Base-by-base conservation (phyloP, 1,284 basidiomycete species). In the Ustilago lituana region DNA sequence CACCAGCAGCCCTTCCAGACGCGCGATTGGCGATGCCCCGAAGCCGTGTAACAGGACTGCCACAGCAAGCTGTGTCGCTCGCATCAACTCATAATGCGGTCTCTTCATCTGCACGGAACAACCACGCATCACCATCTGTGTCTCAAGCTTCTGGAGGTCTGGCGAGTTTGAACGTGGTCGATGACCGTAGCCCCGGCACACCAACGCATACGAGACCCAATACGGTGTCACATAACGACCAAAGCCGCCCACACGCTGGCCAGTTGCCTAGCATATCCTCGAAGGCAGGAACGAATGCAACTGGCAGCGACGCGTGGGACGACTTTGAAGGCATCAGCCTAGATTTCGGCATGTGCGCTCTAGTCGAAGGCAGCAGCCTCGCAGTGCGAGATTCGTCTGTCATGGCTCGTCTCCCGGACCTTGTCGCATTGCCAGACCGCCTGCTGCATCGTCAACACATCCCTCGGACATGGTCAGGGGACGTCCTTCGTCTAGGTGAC, bases 281-380 rank as follows among this genome's bases (percentile, higher is more conserved):
- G 23, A 23, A 22, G 20, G 14, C 44, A 10, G 35, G 31, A 17
- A 5, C 31, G 6, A 45, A 35, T 9, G 14, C 23, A n/a, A 47
- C 19, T 3, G n/a, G 31, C 23, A 33, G 32, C 29, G 48, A 56
- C 10, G n/a, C 31, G 10, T 73, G 70, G 70, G 68, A 71, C 37
- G 68, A 66, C 38, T 65, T 66, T 37, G 49, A 62, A 20, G 61
- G 66, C 24, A 56, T 81, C 19, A 63, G 70, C 26, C 23, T 78
- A 29, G 73, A 80, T 50, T 79, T 80, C 35, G 78, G 74, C 31
- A 63, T 81, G 8, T 10, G 7, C n/a, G 58, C 71, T 5, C 54
- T 74, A n/a, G 36, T 55, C 0, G 17, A 39, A 1, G 73, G 72
- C 4, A 52, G 22, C 8, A 12, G 3, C 2, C 32, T 65, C 19